These are phyloP conservation scores for Phytopythium helicoides DNA, from an alignment of 352 stramenopile species.

Conservation along the genomic window DNA sequence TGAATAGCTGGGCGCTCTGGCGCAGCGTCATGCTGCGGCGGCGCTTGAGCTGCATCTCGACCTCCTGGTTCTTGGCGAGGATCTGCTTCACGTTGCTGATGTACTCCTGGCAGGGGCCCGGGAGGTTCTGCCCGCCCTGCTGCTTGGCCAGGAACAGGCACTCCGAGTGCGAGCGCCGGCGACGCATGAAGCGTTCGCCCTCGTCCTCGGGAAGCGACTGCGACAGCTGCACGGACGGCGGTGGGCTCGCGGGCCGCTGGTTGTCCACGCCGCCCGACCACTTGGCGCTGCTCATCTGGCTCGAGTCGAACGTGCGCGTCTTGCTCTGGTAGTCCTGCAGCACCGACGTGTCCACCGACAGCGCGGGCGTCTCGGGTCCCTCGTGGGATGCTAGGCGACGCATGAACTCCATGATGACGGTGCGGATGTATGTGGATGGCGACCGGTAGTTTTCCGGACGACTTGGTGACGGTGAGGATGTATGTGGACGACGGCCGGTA, in stretches of 20 bases:
- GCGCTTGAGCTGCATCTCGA: conserved; percentile 36
- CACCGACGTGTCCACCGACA: conserved; percentile 53
- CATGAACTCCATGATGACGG: conserved; percentile 30
- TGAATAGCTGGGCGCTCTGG: conserved; percentile 47
- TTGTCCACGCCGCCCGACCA: conserved; percentile 7
- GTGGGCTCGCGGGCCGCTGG: conserved; percentile 1
- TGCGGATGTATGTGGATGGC: background rate
- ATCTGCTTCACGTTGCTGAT: conserved; percentile 86
- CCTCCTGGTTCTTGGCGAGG: conserved; percentile 57
- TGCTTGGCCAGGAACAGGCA: conserved; percentile 74
- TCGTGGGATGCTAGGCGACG: conserved; percentile 23
- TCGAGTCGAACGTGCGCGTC: conserved; percentile 18
- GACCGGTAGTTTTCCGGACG: too few species aligned
- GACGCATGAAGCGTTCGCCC: conserved; percentile 26
- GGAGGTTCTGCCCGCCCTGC: conserved; percentile 45
- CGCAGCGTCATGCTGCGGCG: conserved; percentile 64
- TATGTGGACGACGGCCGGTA: too few species aligned
- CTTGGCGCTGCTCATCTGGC: conserved; percentile 20
- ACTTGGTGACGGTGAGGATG: too few species aligned
- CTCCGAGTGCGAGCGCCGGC: conserved; percentile 76
- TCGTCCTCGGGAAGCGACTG: conserved; percentile 32
- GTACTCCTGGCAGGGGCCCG: conserved; percentile 78
- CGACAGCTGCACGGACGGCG: conserved; percentile 7
- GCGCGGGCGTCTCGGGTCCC: conserved; percentile 12
- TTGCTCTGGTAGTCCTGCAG: conserved; percentile 24